Conservation (phyloP, 352 stramenopile genomes). For the Phytopythium helicoides region DNA sequence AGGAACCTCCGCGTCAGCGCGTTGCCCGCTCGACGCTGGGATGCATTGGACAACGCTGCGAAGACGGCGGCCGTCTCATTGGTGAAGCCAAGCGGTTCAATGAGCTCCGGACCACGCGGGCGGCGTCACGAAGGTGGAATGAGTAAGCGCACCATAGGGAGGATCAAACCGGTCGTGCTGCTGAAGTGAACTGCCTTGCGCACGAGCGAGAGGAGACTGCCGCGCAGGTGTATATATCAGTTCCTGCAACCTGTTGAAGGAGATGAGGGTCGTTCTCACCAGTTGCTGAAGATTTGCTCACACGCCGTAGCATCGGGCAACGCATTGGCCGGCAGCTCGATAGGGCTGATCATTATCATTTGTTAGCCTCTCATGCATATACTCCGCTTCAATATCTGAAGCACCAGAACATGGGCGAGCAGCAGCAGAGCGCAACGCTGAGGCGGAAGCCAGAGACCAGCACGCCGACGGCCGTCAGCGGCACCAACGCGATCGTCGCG, state of each 20-base stretch:
- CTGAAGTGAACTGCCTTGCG: conserved; percentile 20
- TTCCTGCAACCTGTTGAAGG: not conserved
- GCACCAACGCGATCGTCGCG: conserved; percentile 8
- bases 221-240: not conserved
- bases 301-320: conserved; percentile 20
- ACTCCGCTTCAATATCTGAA: no score
- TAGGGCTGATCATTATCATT: conserved; percentile 3
- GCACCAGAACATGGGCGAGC: conserved; percentile 28
- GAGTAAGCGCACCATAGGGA: conserved; percentile 9
- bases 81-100: not conserved
- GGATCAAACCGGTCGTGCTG: conserved; percentile 14
- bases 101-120: not conserved
- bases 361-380: no score
- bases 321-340: conserved; percentile 9
- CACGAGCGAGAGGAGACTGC: conserved; percentile 18
- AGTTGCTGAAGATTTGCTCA: conserved; percentile 28
- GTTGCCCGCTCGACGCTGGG: conserved; percentile 8
- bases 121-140: not conserved
- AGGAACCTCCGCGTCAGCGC: conserved; percentile 12
- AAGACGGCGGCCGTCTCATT: conserved; percentile 5
- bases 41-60: conserved; percentile 11
- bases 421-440: conserved; percentile 34
- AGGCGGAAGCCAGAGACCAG: conserved; percentile 23
- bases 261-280: conserved; percentile 9
- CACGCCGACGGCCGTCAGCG: conserved; percentile 11